Base-by-base conservation (phyloP, 441 rosid species). In the Pelargonium citronellum region DNA sequence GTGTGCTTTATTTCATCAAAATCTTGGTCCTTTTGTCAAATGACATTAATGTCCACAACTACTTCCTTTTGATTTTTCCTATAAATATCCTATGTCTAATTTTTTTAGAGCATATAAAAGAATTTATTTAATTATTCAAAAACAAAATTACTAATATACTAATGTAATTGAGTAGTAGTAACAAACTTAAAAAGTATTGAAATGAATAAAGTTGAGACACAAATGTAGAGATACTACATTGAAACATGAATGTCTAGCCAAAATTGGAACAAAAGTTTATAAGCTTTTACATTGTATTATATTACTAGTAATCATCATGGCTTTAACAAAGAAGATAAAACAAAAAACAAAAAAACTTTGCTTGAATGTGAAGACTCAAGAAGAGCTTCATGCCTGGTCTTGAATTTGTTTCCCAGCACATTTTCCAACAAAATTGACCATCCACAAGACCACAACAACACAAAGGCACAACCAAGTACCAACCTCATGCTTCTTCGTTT, bases 351-450 rank as follows among this genome's bases (percentile, higher is more conserved):
- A 34, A 34, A 16, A 8, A 19, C n/a, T 58, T 60, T 20, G n/a
- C 64, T 60, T 60, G 34, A 60, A 60, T 12, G 16, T n/a, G 57
- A 49, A 49, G 57, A n/a, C 16, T 60, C n/a, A 3, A 22, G 22
- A 22, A 11, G 64, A 60, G 64, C 34, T 49, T n/a, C 57, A 49
- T 12, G 16, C 12, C 64, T 13, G 11, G 24, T 60, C 34, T 13
- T 19, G 24, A 2, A 34, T 4, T 34, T 34, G 39, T 34, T 60
- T 60, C 5, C 30, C 11, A 19, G 3, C 64, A 60, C 64, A 60
- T 60, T 60, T 60, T 60, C 64, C 64, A 60, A 60, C 64, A 60
- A 58, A 57, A 3, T 39, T 39, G 64, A 60, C 64, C 34, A 60
- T 9, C 34, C 30, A 58, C 63, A 57, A 15, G n/a, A 8, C 17